Base-by-base conservation (phyloP, 1,284 basidiomycete genomes). In the Irpex rosettiformis region DNA sequence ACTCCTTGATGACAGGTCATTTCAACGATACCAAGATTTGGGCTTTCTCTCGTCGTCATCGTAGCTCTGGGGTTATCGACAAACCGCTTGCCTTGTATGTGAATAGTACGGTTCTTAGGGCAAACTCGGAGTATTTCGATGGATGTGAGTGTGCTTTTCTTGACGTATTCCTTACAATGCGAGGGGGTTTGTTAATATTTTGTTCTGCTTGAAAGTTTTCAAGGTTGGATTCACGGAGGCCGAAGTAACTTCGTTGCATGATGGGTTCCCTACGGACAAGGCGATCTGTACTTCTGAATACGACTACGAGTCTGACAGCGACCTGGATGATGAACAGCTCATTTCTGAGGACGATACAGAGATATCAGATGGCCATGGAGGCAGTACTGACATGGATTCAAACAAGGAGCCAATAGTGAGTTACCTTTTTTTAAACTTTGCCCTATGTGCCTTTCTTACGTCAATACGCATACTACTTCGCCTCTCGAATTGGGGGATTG, bases 241-340 rank as follows among this genome's bases (percentile, higher is more conserved):
- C 27, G 48, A 28, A 11, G 8, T 57, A 1, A 6, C 54, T 1
- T 57, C 63, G 25, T 45, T 63, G 51, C 55, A 64, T 18, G 58
- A 57, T 1, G 54, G 54, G 0, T 66, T 59, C 28, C 64, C 65
- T 0, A 16, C 52, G 2, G 40, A 52, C 8, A 52, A 61, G 2
- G 4, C 37, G 1, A 3, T 54, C 4, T 45, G 7, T 6, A 62
- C 57, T 1, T 27, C 48, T 4, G 40, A 55, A 11, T 67, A 67
- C 30, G 65, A 62, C 21, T 67, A 68, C 52, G 28, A 28, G 13
- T 59, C 28, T 18, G 66, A 68, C 52, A 68, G 67, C 45, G 67
- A 68, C 29, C 53, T 68, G 0, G 67, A 57, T 18, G 45, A 43
- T 16, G 42, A 45, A 45, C 6, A 10, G 8, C 8, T 16, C 16